Base-by-base conservation (phyloP, 1,284 basidiomycete species). In the Exsudoporus floridanus region DNA sequence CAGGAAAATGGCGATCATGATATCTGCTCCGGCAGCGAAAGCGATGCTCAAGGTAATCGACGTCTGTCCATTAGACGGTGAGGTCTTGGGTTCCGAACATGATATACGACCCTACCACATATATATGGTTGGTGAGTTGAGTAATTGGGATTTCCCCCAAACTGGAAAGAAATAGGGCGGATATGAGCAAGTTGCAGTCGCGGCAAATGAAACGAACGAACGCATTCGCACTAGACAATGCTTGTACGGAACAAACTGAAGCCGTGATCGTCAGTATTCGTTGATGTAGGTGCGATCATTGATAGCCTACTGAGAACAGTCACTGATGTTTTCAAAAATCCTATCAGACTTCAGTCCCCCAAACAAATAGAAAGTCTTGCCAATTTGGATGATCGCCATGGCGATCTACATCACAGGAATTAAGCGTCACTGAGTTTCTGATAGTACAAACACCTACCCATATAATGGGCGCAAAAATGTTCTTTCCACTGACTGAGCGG, bases 401-500 rank as follows among this genome's bases (percentile, higher is more conserved):
- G 25, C 7, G 18, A 28, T n/a, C 62, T 65, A 50, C 13, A 30
- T 18, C 5, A 19, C 5, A 25, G 5, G 6, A 16, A 7, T 35
- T 31, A 44, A 16, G 7, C 14, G 8, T 33, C 13, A 46, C 4
- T 13, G 16, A 18, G 19, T 10, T 14, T 1, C 0, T 23, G 0
- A 8, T 6, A 10, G 25, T 5, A 5, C 4, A 16, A 5, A 38
- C 1, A 5, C 10, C 50, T 37, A 65, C 62, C 39, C 37, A 60
- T 49, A 54, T 2, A 7, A 57, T 1, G 3, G 39, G 48, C 5
- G 14, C 25, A 7, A 54, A 0, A 13, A 58, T 28, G 1, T 40
- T 50, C 13, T 34, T 62, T 8, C n/a, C 21, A 12, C 42, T 60
- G 12, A 62, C 60, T 64, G 21, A 5, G 25, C 2, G 0, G 4